phyloP scores from a whole-genome alignment of 2,329 filamentous ascomycete genomes.

The Aphanoascus verrucosus region DNA sequence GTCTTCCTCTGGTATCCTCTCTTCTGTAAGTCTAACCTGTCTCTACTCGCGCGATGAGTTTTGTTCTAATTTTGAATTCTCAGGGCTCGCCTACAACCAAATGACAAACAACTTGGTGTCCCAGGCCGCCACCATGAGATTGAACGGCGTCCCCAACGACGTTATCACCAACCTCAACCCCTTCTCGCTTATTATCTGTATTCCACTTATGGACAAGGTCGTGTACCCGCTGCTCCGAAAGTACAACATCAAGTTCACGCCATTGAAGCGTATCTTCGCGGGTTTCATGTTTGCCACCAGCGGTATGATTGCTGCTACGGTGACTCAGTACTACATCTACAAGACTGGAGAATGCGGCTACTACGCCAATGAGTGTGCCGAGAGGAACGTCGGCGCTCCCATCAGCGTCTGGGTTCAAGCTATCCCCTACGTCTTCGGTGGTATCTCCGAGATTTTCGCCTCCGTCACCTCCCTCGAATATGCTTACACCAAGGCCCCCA shows the following conservation, averaged over 20 bases:
- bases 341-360: constrained; percentile 50
- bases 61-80: constrained; percentile 12
- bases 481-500: constrained; percentile 65
- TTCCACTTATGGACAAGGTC: constrained; percentile 44
- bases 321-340: constrained; percentile 48
- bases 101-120: constrained; percentile 47
- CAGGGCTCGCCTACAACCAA: constrained; percentile 43
- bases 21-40: constrained; percentile 28
- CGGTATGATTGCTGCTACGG: constrained; percentile 42
- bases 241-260: constrained; percentile 40
- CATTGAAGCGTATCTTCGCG: constrained; percentile 43
- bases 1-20: constrained; percentile 55
- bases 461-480: constrained; percentile 59
- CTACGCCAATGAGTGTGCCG: constrained; percentile 44
- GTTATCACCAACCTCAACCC: constrained; percentile 47
- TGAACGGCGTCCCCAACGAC: constrained; percentile 46
- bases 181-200: constrained; percentile 44
- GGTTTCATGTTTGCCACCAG: constrained; percentile 41
- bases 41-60: not conserved
- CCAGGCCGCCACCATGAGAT: constrained; percentile 45
- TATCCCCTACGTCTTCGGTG: constrained; percentile 43
- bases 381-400: constrained; percentile 37
- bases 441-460: constrained; percentile 48
- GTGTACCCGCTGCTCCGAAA: constrained; percentile 44
- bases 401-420: constrained; percentile 55